These are phyloP conservation scores for Trypethelium eluteriae DNA, from an alignment of 495 filamentous ascomycete species.

Conservation along the genomic window DNA sequence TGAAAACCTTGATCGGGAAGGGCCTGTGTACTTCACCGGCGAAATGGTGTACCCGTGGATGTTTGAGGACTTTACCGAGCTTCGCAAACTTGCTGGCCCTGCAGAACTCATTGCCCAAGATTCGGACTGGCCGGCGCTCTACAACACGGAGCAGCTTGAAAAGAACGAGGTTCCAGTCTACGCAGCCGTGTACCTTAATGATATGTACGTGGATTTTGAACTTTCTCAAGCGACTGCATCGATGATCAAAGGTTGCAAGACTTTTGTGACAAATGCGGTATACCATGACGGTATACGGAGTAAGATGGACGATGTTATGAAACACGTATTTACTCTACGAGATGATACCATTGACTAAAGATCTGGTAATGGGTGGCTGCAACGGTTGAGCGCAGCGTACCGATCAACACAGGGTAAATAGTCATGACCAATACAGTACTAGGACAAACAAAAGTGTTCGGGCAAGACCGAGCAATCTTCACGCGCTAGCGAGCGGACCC, in stretches of 20 bases:
- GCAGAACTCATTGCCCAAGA: constrained; percentile 63
- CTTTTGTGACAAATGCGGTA: constrained; percentile 75
- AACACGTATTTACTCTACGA: constrained; percentile 31
- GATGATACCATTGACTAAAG: constrained; percentile 34
- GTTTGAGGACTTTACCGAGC: constrained; percentile 68
- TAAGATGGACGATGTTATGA: constrained; percentile 60
- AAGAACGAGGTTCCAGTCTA: constrained; percentile 84
- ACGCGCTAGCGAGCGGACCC: no score
- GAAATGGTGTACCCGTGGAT: constrained; percentile 86
- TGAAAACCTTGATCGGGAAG: constrained; percentile 28
- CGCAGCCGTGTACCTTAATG: constrained; percentile 74
- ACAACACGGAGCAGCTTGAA: constrained; percentile 62
- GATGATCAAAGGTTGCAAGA: constrained; percentile 69
- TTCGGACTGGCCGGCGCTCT: constrained; percentile 65
- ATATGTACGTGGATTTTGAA: constrained; percentile 89
- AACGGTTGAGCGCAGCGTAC: no score
- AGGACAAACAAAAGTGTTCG: no score
- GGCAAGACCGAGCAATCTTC: no score
- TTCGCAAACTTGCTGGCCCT: constrained; percentile 53
- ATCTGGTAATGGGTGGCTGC: neutral
- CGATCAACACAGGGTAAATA: neutral
- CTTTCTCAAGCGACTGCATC: constrained; percentile 63
- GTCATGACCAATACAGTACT: no score
- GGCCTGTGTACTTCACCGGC: constrained; percentile 75
- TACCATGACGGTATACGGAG: constrained; percentile 75